Evolutionary conservation across 139 green algal species (phyloP), one percentile per base, ranked within the genome.

Genomic region (Axilococcus clingmanii): DNA sequence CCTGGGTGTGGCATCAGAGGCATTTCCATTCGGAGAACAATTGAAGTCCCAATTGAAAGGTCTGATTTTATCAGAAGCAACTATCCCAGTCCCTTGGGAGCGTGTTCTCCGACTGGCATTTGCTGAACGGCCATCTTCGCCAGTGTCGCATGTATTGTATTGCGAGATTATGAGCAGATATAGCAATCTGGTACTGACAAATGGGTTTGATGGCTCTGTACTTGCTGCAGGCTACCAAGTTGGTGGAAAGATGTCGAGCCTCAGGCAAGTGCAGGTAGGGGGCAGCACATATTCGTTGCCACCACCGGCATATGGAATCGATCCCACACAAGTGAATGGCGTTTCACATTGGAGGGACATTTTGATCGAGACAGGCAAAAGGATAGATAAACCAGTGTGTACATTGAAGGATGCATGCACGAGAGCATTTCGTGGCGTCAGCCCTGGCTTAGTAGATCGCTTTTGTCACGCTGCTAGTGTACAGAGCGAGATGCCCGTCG

Each of bases 151-250:
- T 61, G 59, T 25, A 47, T 45, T 37, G 36, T 91, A 36, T 78
- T 76, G 75, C 45, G 85, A 94, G 56, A 59, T 88, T 19, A 85
- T 88, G 79, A 68, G 62, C 7, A 76, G 71, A 38, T 72, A 80
- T 73, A 75, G 52, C 42, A 87, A 87, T 61, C 38, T 87, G 19
- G 34, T 86, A 29, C 37, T 91, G 40, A 59, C 56, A 17, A 52
- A 70, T 15, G 61, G 9, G 3, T 17, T 30, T 17, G 44, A 51
- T 30, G 45, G 33, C 1, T 74, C 79, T 11, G 20, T 79, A 27
- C 24, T 56, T 36, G 38, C 69, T 4, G 77, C 69, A 25, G 77
- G 50, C 1, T 57, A 76, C 30, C 81, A 90, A 63, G 72, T 90
- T 11, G 81, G 83, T 36, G 55, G 46, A 11, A 63, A 67, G 30